Evolutionary conservation across 2,329 filamentous ascomycete species (phyloP), one percentile per base, ranked within the genome.

Genomic region (Coniochaeta prunicola): DNA sequence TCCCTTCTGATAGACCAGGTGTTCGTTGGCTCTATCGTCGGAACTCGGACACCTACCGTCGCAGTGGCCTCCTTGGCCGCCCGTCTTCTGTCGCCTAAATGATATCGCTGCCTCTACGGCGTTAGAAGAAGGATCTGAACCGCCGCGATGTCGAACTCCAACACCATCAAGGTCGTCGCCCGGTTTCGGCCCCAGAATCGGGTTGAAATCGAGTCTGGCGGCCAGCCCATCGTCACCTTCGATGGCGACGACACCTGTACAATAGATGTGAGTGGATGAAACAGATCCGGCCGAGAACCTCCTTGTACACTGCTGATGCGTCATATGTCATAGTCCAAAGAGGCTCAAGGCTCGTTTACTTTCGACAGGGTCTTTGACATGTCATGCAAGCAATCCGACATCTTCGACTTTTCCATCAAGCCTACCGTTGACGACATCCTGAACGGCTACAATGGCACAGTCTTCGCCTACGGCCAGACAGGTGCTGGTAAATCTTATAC

Each of bases 401-500:
- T 99, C 69, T 99, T 99, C 78, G 91, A 97, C 76, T 99, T 94
- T 78, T 97, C 94, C 45, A 97, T 99, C 74, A 88, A 90, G 64
- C 85, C 91, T 28, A 97, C 94, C 21, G 94, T 99, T 66, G 93
- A 97, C 77, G 94, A 97, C 73, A 97, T 99, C 66, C 83, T 99
- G 65, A 96, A 97, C 76, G 94, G 94, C 64, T 99, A 99, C 84
- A 99, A 99, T 78, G 94, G 93, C 71, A 97, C 93, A 15, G 93
- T 99, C 66, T 97, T 99, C 69, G 94, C 94, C 63, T 99, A 99
- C 73, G 94, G 94, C 65, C 94, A 97, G 80, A 99, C 94, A 0
- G 94, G 94, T 74, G 92, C 93, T 13, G 94, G 94, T 80, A 99
- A 99, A 80, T 97, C 94, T 24, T 97, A 96, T 73, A 97, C 94